A percentile compares a stretch with the other conserved stretches of the same genome.
phyloP scores from a whole-genome alignment of 2,329 filamentous ascomycete species.

The Tolypocladium paradoxum region DNA sequence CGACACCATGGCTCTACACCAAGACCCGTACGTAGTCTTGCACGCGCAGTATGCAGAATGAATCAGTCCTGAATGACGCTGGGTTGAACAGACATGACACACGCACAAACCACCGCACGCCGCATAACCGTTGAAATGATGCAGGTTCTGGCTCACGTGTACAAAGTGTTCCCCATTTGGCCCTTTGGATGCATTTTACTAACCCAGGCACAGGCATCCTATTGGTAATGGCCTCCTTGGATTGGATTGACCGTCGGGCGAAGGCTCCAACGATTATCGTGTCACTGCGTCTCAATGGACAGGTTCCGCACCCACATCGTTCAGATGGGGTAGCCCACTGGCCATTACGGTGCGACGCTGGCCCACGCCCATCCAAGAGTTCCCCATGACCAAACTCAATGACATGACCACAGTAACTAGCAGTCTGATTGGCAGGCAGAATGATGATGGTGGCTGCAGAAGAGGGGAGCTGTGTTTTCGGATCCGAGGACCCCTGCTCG shows the following conservation, averaged over 20 bases:
- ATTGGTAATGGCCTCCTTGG: no score
- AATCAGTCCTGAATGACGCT: not conserved
- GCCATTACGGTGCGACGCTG: no score
- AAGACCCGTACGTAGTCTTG: constrained; percentile 6
- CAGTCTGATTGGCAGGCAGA: no score
- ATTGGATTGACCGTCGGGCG: not conserved
- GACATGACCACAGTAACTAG: no score
- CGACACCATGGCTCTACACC: not conserved
- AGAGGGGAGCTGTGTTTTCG: not conserved
- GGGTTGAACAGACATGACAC: not conserved
- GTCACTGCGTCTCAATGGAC: no score
- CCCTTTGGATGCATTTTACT: not conserved
- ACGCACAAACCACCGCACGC: not conserved
- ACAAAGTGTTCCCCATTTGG: not conserved
- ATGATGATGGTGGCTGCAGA: no score
- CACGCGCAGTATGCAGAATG: constrained; percentile 4
- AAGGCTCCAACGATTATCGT: not conserved
- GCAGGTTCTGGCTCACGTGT: not conserved
- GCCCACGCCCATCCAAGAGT: no score
- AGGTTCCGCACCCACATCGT: no score
- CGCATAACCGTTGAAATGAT: no score
- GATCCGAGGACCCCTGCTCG: not conserved
- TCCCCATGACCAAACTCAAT: no score
- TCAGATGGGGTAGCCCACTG: no score
- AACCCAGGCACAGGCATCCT: no score